Conservation (phyloP, 2,329 filamentous ascomycete species). For the Monosporascus sp. region DNA sequence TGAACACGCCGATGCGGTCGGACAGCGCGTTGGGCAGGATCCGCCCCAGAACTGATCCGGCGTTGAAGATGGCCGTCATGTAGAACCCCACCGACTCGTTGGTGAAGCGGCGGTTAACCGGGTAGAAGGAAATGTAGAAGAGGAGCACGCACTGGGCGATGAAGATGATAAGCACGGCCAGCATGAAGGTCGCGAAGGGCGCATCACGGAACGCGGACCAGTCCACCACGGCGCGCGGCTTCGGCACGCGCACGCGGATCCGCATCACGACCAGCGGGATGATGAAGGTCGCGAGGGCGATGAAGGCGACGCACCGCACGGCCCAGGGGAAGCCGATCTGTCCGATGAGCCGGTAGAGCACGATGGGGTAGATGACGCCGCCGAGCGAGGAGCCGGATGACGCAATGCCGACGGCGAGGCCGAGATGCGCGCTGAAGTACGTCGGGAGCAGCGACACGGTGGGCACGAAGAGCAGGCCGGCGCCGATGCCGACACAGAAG, state of each 20-base stretch:
- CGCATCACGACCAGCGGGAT: conserved; percentile 21
- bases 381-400: conserved; percentile 27
- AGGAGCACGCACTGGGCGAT: conserved; percentile 33
- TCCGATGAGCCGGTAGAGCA: conserved; percentile 15
- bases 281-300: conserved; percentile 20
- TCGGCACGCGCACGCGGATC: conserved; percentile 29
- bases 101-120: conserved; percentile 23
- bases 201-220: conserved; percentile 30
- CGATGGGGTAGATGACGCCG: conserved; percentile 28
- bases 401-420: conserved; percentile 28
- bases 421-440: conserved; percentile 26
- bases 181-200: conserved; percentile 29
- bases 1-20: conserved; percentile 32
- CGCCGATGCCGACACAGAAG: conserved; percentile 38
- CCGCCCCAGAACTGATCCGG: conserved; percentile 33
- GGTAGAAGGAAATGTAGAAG: conserved; percentile 35
- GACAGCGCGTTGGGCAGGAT: conserved; percentile 31
- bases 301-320: conserved; percentile 22
- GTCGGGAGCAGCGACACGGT: conserved; percentile 25
- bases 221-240: conserved; percentile 31
- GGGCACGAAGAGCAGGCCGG: conserved; percentile 34
- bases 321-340: conserved; percentile 22
- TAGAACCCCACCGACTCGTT: conserved; percentile 32
- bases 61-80: conserved; percentile 35
- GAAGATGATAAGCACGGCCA: conserved; percentile 30